Conservation (phyloP, 164 flowering plant genomes). For the Hamamelis virginiana region DNA sequence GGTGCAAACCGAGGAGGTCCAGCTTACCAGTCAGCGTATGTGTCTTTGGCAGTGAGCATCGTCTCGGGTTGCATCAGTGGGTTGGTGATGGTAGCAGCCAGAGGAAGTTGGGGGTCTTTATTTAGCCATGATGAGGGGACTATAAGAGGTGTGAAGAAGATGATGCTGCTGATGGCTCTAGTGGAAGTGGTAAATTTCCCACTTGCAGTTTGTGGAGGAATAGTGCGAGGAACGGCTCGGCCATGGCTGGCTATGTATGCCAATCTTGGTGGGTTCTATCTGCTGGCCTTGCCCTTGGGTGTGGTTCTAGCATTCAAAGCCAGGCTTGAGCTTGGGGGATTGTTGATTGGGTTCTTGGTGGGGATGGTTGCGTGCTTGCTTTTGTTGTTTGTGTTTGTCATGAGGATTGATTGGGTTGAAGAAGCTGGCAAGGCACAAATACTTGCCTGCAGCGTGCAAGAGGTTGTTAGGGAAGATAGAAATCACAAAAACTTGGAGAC, state of each 20-base stretch:
- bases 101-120: slow-evolving; percentile 73
- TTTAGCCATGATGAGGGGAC: slow-evolving; percentile 59
- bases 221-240: slow-evolving; percentile 79
- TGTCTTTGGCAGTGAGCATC: slow-evolving; percentile 37
- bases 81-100: slow-evolving; percentile 45
- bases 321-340: slow-evolving; percentile 55
- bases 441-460: slow-evolving; percentile 31
- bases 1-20: slow-evolving; percentile 50
- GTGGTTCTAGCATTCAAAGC: slow-evolving; percentile 60
- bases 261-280: slow-evolving; percentile 71
- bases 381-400: slow-evolving; percentile 51
- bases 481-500: slow-evolving; percentile 6
- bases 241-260: slow-evolving; percentile 75
- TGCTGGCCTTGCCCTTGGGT: slow-evolving; percentile 72
- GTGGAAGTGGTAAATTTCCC: slow-evolving; percentile 85
- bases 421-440: slow-evolving; percentile 72
- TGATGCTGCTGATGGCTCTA: slow-evolving; percentile 67
- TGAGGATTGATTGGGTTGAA: slow-evolving; percentile 61
- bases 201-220: slow-evolving; percentile 69
- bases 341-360: slow-evolving; percentile 63
- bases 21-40: slow-evolving; percentile 52
- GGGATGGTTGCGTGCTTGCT: slow-evolving; percentile 53
- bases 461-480: slow-evolving; percentile 11
- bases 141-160: slow-evolving; percentile 59
- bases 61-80: slow-evolving; percentile 55